Evolutionary conservation across 768 basidiomycete genomes (phyloP).

Genomic region (Austroboletus eburneus): DNA sequence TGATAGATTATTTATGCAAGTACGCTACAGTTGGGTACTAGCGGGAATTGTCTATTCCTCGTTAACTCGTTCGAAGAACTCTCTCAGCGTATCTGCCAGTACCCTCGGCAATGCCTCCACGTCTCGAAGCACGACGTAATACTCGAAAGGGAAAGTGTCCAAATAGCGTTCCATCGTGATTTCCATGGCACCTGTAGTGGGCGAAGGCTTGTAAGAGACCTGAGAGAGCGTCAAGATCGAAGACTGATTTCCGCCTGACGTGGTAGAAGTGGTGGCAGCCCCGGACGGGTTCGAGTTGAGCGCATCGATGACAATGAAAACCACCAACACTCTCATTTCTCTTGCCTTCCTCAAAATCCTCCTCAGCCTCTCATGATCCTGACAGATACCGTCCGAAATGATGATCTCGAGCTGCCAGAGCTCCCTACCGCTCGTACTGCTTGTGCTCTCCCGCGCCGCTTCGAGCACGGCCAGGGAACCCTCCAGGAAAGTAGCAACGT

Average conservation of each 20-base stretch:
- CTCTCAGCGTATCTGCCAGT: constrained; percentile 79
- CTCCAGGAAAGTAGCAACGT: constrained; percentile 80
- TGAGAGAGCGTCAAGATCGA: constrained; percentile 94
- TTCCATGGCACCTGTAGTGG: constrained; percentile 65
- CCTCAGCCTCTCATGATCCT: constrained; percentile 85
- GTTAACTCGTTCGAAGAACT: constrained; percentile 85
- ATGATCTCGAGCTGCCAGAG: constrained; percentile 98
- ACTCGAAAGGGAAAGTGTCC: constrained; percentile 97
- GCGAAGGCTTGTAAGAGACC: constrained; percentile 66
- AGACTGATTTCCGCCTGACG: constrained; percentile 38
- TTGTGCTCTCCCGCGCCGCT: constrained; percentile 65
- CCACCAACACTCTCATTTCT: constrained; percentile 90
- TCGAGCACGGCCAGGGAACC: constrained; percentile 71
- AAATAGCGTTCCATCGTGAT: constrained; percentile 85
- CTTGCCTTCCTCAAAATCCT: constrained; percentile 78
- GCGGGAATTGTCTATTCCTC: constrained; percentile 48
- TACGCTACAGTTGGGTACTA: no score
- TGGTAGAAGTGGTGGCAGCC: constrained; percentile 10
- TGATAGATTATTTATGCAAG: no score
- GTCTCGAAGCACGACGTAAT: constrained; percentile 87
- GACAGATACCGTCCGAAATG: constrained; percentile 98
- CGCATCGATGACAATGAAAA: constrained; percentile 94
- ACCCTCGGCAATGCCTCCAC: constrained; percentile 92
- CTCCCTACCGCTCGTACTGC: constrained; percentile 62
- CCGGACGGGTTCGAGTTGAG: constrained; percentile 48